These are phyloP conservation scores for Yamadazyma sp. DNA, from an alignment of 805 yeast species.

Conservation along the genomic window DNA sequence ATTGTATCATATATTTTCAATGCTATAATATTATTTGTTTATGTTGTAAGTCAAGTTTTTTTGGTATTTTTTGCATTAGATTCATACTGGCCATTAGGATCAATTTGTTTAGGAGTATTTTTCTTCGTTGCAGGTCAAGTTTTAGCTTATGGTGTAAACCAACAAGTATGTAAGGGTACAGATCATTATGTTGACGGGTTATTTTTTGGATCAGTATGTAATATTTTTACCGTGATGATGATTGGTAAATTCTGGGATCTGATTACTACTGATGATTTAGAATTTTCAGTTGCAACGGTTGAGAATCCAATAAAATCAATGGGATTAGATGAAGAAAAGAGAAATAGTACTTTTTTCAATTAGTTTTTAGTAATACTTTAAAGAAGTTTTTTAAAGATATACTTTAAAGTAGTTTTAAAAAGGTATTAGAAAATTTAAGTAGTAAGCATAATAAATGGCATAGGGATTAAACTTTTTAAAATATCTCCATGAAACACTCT, in stretches of 20 bases:
- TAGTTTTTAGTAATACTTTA: too few relatives aligned
- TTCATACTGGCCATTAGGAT: conserved; percentile 88
- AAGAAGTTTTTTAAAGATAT: too few relatives aligned
- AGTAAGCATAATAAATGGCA: too few relatives aligned
- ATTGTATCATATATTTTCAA: conserved; percentile 69
- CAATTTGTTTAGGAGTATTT: conserved; percentile 64
- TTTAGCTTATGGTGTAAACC: conserved; percentile 66
- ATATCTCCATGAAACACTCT: too few relatives aligned
- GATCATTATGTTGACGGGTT: conserved; percentile 90
- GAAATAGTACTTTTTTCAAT: conserved; percentile 17
- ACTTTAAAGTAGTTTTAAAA: too few relatives aligned
- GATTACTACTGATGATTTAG: conserved; percentile 91
- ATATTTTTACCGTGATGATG: conserved; percentile 87
- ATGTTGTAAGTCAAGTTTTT: conserved; percentile 63
- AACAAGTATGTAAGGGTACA: conserved; percentile 61
- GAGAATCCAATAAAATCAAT: conserved; percentile 36
- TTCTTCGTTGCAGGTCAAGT: conserved; percentile 84
- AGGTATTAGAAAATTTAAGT: too few relatives aligned
- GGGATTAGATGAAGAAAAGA: conserved; percentile 29
- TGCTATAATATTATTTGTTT: conserved; percentile 59
- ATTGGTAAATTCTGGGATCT: conserved; percentile 95
- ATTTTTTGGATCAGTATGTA: conserved; percentile 78
- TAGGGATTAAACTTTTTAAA: too few relatives aligned
- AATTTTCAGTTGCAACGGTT: conserved; percentile 66
- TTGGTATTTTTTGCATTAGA: conserved; percentile 65